Evolutionary conservation across 768 basidiomycete species (phyloP).

Genomic region (Dictyophora rubrovolvata): DNA sequence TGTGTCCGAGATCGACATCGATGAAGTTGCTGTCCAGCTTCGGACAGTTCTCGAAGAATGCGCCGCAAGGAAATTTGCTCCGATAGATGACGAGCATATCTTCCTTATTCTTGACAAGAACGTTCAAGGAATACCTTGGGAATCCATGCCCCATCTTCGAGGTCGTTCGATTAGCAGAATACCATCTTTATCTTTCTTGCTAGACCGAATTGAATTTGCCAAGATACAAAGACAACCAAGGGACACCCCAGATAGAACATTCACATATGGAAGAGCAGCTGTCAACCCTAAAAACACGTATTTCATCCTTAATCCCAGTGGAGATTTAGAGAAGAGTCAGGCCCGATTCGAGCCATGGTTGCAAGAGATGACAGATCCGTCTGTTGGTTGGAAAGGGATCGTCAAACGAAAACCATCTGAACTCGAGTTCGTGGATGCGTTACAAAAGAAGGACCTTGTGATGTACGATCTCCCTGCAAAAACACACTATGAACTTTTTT

Average conservation of each 20-base stretch:
- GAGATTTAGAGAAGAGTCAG: slow-evolving; percentile 80
- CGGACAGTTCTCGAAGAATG: slow-evolving; percentile 69
- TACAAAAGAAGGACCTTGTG: slow-evolving; percentile 72
- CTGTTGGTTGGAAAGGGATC: slow-evolving; percentile 75
- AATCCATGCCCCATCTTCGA: slow-evolving; percentile 79
- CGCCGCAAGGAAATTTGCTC: slow-evolving; percentile 24
- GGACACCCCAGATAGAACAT: background rate
- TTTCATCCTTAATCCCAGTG: slow-evolving; percentile 86
- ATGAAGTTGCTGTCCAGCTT: slow-evolving; percentile 82
- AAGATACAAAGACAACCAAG: slow-evolving; percentile 29
- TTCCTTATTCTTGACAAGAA: slow-evolving; percentile 89
- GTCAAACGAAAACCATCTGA: slow-evolving; percentile 70
- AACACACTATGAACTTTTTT: background rate
- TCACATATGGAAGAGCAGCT: slow-evolving; percentile 33
- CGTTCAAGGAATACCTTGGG: slow-evolving; percentile 88
- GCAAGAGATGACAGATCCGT: slow-evolving; percentile 44
- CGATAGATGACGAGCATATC: slow-evolving; percentile 51
- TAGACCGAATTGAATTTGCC: slow-evolving; percentile 68
- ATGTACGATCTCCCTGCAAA: slow-evolving; percentile 47
- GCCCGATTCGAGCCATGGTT: slow-evolving; percentile 74
- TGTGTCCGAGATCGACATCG: slow-evolving; percentile 83
- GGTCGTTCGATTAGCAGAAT: slow-evolving; percentile 87
- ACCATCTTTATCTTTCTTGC: slow-evolving; percentile 78
- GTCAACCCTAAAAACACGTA: slow-evolving; percentile 65
- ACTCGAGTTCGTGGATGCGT: slow-evolving; percentile 67